Conservation (phyloP, 164 flowering plant genomes). For the Magnolia changhungtana region DNA sequence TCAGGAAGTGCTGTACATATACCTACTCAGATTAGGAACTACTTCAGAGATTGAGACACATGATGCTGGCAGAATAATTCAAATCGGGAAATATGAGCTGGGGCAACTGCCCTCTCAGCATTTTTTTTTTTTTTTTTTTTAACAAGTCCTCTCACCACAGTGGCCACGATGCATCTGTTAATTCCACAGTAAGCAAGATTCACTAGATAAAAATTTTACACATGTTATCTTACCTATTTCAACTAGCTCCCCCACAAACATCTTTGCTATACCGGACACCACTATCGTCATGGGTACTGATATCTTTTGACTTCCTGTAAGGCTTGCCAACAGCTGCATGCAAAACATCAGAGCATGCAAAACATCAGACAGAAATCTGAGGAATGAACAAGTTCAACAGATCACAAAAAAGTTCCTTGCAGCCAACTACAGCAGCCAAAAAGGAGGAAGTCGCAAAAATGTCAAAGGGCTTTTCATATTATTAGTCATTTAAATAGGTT, state of each 20-base stretch:
- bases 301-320: conserved; percentile 82
- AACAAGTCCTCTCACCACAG: no score
- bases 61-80: no score
- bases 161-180: no score
- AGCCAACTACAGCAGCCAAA: background rate
- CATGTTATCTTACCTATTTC: conserved; percentile 59
- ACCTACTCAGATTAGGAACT: no score
- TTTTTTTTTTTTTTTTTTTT: no score
- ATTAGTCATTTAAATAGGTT: background rate
- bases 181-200: no score
- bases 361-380: background rate
- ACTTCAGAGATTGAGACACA: no score
- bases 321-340: conserved; percentile 73
- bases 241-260: conserved; percentile 96
- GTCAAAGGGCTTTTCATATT: background rate
- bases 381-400: background rate
- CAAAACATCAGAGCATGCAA: conserved; percentile 18
- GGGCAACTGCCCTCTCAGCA: no score
- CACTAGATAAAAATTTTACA: background rate
- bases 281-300: conserved; percentile 90
- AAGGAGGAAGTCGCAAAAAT: background rate
- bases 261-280: conserved; percentile 89
- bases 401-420: no score
- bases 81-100: no score
- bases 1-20: no score